These are phyloP conservation scores for Macrocybe gigantea DNA, from an alignment of 768 basidiomycete genomes.

Conservation along the genomic window DNA sequence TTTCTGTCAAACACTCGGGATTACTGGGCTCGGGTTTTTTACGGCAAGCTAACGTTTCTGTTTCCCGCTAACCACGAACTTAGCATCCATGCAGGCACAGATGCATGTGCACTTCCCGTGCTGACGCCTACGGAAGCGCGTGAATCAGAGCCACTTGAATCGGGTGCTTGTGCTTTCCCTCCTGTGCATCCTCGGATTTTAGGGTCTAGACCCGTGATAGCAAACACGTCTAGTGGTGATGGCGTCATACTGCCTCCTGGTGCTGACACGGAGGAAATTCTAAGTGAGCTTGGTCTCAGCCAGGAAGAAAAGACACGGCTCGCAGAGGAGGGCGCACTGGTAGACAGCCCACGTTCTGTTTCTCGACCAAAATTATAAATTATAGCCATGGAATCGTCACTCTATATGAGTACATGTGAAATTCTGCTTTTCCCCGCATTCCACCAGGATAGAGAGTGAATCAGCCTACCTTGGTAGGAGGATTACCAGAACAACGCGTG, in stretches of 20 bases:
- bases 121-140: slow-evolving; percentile 59
- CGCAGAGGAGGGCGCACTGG: slow-evolving; percentile 41
- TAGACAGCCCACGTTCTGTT: slow-evolving; percentile 11
- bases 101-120: slow-evolving; percentile 69
- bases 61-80: not conserved
- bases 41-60: slow-evolving; percentile 34
- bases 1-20: slow-evolving; percentile 58
- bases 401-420: too few relatives aligned
- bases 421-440: too few relatives aligned
- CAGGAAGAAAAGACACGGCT: slow-evolving; percentile 33
- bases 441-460: too few relatives aligned
- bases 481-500: too few relatives aligned
- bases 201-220: slow-evolving; percentile 16
- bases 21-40: slow-evolving; percentile 64
- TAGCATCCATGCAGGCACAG: slow-evolving; percentile 40
- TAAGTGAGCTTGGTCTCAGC: slow-evolving; percentile 46
- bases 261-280: slow-evolving; percentile 45
- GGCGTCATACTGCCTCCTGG: slow-evolving; percentile 37
- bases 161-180: slow-evolving; percentile 29
- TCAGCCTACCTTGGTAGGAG: too few relatives aligned
- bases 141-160: slow-evolving; percentile 28
- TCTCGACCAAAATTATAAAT: not conserved
- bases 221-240: slow-evolving; percentile 3
- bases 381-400: slow-evolving; percentile 6
- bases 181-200: slow-evolving; percentile 44